These are phyloP conservation scores for Phytophthora podocarpi DNA, from an alignment of 352 stramenopile species.

Conservation along the genomic window DNA sequence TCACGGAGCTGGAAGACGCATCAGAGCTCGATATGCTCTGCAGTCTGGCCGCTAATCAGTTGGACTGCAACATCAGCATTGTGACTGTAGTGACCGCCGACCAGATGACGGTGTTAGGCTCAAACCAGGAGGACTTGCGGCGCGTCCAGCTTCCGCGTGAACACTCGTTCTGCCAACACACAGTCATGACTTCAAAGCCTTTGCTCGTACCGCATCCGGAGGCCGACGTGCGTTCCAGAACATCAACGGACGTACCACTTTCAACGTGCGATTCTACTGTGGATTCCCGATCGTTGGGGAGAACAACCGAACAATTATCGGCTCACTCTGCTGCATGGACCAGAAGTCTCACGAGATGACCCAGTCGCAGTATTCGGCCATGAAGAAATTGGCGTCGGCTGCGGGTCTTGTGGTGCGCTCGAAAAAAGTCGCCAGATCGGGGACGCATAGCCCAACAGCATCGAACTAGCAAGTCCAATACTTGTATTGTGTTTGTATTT, in stretches of 20 bases:
- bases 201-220: constrained; percentile 59
- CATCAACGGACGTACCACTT: constrained; percentile 35
- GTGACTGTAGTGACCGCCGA: constrained; percentile 62
- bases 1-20: constrained; percentile 48
- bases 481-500: too few relatives aligned
- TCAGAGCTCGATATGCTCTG: constrained; percentile 72
- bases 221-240: constrained; percentile 67
- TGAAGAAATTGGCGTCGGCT: constrained; percentile 54
- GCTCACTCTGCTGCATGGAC: constrained; percentile 64
- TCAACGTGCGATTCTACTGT: constrained; percentile 66
- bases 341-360: constrained; percentile 50
- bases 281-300: constrained; percentile 59
- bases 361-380: constrained; percentile 55
- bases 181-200: constrained; percentile 63
- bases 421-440: too few relatives aligned
- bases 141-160: constrained; percentile 42
- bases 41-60: constrained; percentile 45
- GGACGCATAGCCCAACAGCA: too few relatives aligned
- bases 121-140: constrained; percentile 30
- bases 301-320: constrained; percentile 58
- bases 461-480: too few relatives aligned
- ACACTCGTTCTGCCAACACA: constrained; percentile 66
- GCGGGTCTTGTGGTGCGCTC: constrained; percentile 46
- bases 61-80: constrained; percentile 59
- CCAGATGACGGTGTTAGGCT: constrained; percentile 46